These are phyloP conservation scores for Falciphora oryzae DNA, from an alignment of 2,329 filamentous ascomycete genomes.

Conservation along the genomic window DNA sequence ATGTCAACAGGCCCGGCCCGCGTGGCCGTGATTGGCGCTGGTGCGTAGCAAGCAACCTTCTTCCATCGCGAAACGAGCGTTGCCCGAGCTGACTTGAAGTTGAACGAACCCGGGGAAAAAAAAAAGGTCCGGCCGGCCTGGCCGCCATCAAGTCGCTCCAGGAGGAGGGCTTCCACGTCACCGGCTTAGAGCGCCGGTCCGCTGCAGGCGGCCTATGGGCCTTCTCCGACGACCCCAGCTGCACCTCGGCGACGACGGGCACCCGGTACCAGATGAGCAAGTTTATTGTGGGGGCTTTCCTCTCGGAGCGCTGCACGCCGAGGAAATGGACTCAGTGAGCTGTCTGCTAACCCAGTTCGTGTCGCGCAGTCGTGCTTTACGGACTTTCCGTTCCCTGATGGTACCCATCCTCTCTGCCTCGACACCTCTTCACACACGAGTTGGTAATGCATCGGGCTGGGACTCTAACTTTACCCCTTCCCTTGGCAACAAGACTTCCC, in stretches of 20 bases:
- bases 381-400: constrained; percentile 27
- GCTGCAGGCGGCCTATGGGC: constrained; percentile 39
- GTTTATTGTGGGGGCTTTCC: not conserved
- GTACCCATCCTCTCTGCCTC: not conserved
- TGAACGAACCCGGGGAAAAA: not conserved
- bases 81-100: not conserved
- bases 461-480: not conserved
- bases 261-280: constrained; percentile 14
- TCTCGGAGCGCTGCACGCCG: not conserved
- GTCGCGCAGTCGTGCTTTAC: constrained; percentile 27
- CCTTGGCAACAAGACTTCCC: constrained; percentile 15
- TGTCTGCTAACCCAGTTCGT: not conserved
- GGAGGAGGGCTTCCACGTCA: constrained; percentile 38
- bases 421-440: no score
- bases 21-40: constrained; percentile 1
- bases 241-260: constrained; percentile 29
- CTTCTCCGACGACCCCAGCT: constrained; percentile 29
- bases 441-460: not conserved
- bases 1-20: not conserved
- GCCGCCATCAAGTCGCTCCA: constrained; percentile 34
- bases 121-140: constrained; percentile 11
- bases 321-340: not conserved
- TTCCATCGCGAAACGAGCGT: not conserved
- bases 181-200: constrained; percentile 35
- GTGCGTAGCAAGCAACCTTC: not conserved